Evolutionary conservation across 2,329 filamentous ascomycete genomes (phyloP), one percentile per base, ranked within the genome.

Genomic region (Helicocarpus griseus): DNA sequence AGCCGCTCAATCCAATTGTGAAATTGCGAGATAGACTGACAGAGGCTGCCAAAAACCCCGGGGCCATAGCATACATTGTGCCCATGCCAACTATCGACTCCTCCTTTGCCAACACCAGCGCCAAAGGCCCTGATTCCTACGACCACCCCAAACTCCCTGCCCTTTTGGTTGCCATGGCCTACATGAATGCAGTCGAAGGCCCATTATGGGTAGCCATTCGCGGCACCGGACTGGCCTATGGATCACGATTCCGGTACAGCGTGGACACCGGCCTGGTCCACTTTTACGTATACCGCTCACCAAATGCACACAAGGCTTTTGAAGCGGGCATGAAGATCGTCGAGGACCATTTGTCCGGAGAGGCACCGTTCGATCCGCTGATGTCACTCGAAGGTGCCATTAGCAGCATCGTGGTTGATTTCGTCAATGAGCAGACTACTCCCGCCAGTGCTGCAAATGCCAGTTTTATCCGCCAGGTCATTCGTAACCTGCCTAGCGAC

Each of bases 131-230:
- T 14, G 78, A 80, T 22, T 87, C 85, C 0, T 90, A 86, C 63
- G 76, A 79, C 3, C 85, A 96, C 61, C 84, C 89, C 0, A 78
- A 81, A 14, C 76, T 97, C 1, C 89, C 93, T 0, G 84, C 90
- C 2, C 77, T 95, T 48, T 81, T 95, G 66, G 90, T 98, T 6
- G 89, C 91, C 0, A 81, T 89, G 47, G 83, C 89, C 19, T 97
- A 96, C 65, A 84, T 98, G 54, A 90, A 96, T 64, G 84, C 89
- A 0, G 86, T 94, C 17, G 93, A 98, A 69, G 93, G 93, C 0
- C 93, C 93, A 0, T 80, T 98, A 29, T 97, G 93, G 91, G 86
- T 86, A 56, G 88, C 89, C 0, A 87, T 97, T 46, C 88, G 93
- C 44, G 93, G 93, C 51, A 93, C 88, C 40, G 93, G 93, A 41